A percentile compares a stretch with the other conserved stretches of the same genome.
Evolutionary conservation across 768 basidiomycete species (phyloP).

Genomic region (Leucocoprinus birnbaumii): DNA sequence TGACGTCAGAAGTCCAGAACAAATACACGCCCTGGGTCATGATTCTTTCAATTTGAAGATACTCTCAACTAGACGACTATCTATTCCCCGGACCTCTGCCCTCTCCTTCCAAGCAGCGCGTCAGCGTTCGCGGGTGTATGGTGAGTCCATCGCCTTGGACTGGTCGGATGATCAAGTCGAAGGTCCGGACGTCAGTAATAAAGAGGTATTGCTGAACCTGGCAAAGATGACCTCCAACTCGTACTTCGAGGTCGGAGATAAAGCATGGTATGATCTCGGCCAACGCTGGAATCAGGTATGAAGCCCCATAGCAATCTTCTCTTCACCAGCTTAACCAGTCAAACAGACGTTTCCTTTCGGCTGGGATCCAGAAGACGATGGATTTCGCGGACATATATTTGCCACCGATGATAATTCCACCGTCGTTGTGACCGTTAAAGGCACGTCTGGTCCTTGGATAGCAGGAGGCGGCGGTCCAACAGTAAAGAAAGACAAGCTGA

Average conservation of each 20-base stretch:
- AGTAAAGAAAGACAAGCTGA: slow-evolving; percentile 83
- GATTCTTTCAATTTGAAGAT: slow-evolving; percentile 33
- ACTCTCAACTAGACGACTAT: slow-evolving; percentile 35
- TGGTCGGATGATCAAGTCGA: slow-evolving; percentile 68
- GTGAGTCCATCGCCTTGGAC: slow-evolving; percentile 31
- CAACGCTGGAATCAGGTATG: slow-evolving; percentile 61
- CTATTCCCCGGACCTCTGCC: slow-evolving; percentile 47
- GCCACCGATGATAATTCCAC: slow-evolving; percentile 82
- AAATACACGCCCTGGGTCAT: slow-evolving; percentile 17
- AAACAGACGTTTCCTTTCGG: slow-evolving; percentile 72
- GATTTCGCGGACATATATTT: slow-evolving; percentile 90
- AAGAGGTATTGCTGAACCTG: slow-evolving; percentile 69
- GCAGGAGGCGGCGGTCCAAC: slow-evolving; percentile 77
- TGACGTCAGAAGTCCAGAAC: slow-evolving; percentile 31
- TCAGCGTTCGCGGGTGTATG: slow-evolving; percentile 27
- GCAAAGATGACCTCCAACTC: slow-evolving; percentile 92
- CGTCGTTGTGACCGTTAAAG: slow-evolving; percentile 87
- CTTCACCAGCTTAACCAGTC: background rate
- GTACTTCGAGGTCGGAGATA: slow-evolving; percentile 52
- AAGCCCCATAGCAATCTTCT: background rate
- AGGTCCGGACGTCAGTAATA: slow-evolving; percentile 71
- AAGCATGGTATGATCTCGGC: slow-evolving; percentile 71
- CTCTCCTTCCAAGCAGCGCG: slow-evolving; percentile 35
- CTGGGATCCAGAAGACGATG: slow-evolving; percentile 88
- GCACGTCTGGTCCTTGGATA: slow-evolving; percentile 81